Evolutionary conservation across 164 flowering plant species (phyloP).

Genomic region (grape (Vitis vinifera)): DNA sequence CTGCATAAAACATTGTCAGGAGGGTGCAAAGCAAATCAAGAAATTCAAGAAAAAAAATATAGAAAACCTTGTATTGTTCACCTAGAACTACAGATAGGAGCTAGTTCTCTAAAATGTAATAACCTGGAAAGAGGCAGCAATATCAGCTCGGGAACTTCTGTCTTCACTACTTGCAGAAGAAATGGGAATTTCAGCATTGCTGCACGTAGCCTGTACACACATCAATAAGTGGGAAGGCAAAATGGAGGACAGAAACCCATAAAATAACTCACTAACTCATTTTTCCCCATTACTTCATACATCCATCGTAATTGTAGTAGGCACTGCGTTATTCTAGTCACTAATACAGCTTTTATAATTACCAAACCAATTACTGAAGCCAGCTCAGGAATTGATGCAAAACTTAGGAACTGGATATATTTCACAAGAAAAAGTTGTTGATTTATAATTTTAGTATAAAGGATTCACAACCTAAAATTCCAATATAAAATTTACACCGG

Average conservation of each 20-base stretch:
- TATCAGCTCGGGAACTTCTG: conserved; percentile 76
- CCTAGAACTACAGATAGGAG: not conserved
- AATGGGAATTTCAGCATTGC: conserved; percentile 63
- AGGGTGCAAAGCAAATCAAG: conserved; percentile 2
- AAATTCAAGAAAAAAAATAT: not conserved
- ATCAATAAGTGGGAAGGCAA: conserved; percentile 11
- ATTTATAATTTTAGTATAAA: no score
- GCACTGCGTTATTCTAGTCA: no score
- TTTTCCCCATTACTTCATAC: no score
- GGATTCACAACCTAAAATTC: no score
- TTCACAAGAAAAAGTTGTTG: no score
- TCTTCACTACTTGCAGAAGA: conserved; percentile 61
- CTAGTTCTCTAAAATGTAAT: not conserved
- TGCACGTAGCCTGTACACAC: conserved; percentile 27
- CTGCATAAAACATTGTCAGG: conserved; percentile 38
- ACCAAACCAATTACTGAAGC: no score
- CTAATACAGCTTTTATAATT: no score
- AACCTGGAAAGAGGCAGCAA: conserved; percentile 98
- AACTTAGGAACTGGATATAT: no score
- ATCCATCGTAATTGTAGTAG: no score
- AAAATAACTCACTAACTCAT: not conserved
- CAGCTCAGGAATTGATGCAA: no score
- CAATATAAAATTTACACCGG: no score
- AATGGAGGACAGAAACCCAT: not conserved
- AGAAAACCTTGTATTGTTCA: not conserved